Evolutionary conservation across 768 basidiomycete genomes (phyloP).

Genomic region (Rhodocollybia butyracea): DNA sequence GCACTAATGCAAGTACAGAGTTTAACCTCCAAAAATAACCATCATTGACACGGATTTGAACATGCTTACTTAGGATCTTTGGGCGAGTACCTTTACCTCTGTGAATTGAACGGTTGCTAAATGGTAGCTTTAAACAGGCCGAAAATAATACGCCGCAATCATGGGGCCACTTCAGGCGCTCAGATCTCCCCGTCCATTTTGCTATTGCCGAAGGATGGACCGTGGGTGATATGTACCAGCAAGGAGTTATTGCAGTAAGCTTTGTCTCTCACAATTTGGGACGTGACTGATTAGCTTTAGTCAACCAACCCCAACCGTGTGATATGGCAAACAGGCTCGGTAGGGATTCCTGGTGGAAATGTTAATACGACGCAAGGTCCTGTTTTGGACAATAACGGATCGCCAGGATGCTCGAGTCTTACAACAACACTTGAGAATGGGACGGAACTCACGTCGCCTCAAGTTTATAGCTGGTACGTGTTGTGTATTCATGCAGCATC

Average conservation of each 20-base stretch:
- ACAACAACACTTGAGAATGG: constrained; percentile 3
- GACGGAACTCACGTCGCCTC: not conserved
- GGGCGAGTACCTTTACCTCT: no score
- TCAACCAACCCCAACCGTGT: constrained; percentile 5
- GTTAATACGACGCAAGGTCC: constrained; percentile 9
- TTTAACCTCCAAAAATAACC: not conserved
- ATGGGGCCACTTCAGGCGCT: constrained; percentile 4
- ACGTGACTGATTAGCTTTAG: not conserved
- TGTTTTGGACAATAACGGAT: constrained; percentile 8
- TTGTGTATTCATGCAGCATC: not conserved
- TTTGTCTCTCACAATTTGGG: not conserved
- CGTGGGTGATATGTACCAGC: constrained; percentile 10
- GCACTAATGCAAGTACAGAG: constrained; percentile 2
- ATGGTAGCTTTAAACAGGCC: no score
- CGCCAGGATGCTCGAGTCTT: constrained; percentile 4
- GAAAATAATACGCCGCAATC: constrained; percentile 5
- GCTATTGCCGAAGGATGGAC: constrained; percentile 9
- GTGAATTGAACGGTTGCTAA: no score
- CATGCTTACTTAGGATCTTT: constrained; percentile 1
- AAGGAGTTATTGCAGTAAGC: constrained; percentile 8
- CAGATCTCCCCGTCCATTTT: constrained; percentile 8
- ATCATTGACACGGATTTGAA: not conserved
- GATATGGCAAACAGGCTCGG: constrained; percentile 6
- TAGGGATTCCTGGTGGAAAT: constrained; percentile 6
- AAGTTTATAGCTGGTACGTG: constrained; percentile 1